phyloP scores from a whole-genome alignment of 306 rosid species.

The Arachis stenosperma region DNA sequence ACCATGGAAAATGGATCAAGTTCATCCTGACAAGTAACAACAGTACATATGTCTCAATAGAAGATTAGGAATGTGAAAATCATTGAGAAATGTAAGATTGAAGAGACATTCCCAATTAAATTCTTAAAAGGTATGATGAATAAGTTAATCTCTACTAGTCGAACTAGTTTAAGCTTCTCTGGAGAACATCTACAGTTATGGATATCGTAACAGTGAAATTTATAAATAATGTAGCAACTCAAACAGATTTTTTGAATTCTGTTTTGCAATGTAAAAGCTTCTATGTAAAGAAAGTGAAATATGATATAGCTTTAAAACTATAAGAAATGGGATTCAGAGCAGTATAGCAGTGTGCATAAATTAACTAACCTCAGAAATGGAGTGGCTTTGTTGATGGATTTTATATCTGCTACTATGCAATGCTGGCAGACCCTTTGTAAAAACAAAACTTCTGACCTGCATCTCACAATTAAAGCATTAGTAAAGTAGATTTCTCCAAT shows the following conservation, averaged over 20 bases:
- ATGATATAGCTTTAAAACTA: background rate
- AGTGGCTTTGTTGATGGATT: constrained; percentile 83
- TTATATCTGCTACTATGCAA: constrained; percentile 57
- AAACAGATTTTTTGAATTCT: background rate
- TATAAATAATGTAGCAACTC: constrained; percentile 19
- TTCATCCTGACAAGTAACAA: constrained; percentile 59
- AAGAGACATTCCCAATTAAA: background rate
- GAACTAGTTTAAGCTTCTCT: constrained; percentile 22
- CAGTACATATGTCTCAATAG: constrained; percentile 30
- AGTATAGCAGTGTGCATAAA: constrained; percentile 1
- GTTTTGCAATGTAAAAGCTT: constrained; percentile 11
- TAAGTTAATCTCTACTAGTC: constrained; percentile 9
- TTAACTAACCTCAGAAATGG: constrained; percentile 68
- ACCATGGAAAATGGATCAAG: constrained; percentile 91
- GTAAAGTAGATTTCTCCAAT: too few species aligned
- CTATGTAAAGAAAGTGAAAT: background rate
- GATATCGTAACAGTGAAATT: background rate
- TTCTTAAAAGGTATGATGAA: background rate
- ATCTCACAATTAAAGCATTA: constrained; percentile 3
- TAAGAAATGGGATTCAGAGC: constrained; percentile 8
- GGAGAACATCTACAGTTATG: background rate
- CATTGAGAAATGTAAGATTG: constrained; percentile 9
- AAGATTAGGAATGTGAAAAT: constrained; percentile 8
- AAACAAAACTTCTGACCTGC: constrained; percentile 57
- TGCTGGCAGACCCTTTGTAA: constrained; percentile 48